Evolutionary conservation across 1,284 basidiomycete species (phyloP).

Genomic region (Anthracocystis setariae): DNA sequence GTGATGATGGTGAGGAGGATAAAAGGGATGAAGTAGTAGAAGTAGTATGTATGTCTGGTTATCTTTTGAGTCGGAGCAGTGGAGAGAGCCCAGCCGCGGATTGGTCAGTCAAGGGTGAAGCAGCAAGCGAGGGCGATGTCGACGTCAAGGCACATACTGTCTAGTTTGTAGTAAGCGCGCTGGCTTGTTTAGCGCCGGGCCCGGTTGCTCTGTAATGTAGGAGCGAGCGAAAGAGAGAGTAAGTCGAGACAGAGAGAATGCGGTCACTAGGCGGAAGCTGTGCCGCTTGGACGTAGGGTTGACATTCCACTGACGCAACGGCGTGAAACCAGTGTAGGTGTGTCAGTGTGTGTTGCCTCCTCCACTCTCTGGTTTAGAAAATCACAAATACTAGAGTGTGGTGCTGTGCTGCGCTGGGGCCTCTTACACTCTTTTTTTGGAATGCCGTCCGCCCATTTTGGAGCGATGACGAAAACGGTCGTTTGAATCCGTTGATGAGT

Average conservation of each 20-base stretch:
- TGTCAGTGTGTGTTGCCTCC: too few species aligned
- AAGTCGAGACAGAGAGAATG: too few species aligned
- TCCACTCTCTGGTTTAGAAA: constrained; percentile 7
- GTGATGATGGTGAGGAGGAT: constrained; percentile 26
- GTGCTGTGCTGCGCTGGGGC: constrained; percentile 1
- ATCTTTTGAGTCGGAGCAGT: background rate
- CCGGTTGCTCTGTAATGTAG: too few species aligned
- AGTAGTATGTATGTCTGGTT: background rate
- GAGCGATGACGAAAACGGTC: constrained; percentile 30
- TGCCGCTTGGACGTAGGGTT: constrained; percentile 4
- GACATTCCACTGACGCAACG: constrained; percentile 25
- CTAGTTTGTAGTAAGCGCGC: constrained; percentile 9
- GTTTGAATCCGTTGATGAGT: constrained; percentile 2
- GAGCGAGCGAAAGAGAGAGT: too few species aligned
- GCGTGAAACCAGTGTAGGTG: background rate
- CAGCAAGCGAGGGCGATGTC: background rate
- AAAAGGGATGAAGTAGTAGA: background rate
- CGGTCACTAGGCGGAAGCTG: constrained; percentile 4
- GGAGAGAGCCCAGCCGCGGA: background rate
- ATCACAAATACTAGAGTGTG: too few species aligned
- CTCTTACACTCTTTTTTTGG: background rate
- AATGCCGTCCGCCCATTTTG: background rate
- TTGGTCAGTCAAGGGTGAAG: background rate
- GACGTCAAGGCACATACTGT: background rate
- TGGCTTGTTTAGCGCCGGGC: background rate